Conservation (phyloP, 1,284 basidiomycete species). For the Trichosporon sp. region DNA sequence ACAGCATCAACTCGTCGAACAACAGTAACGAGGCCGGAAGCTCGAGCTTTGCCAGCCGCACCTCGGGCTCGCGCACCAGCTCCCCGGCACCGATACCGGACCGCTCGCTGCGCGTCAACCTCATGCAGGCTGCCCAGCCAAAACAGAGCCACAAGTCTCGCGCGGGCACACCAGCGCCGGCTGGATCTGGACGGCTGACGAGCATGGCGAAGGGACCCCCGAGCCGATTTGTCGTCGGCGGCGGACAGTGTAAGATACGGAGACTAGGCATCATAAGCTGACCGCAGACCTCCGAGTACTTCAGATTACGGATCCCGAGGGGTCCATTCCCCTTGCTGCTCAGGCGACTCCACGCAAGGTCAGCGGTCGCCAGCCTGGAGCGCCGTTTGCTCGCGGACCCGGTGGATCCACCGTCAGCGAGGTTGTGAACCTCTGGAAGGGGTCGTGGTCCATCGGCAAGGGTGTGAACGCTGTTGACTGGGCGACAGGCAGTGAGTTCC, state of each 20-base stretch:
- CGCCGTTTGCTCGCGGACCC: slow-evolving; percentile 41
- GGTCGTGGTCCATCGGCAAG: slow-evolving; percentile 48
- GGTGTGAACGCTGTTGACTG: slow-evolving; percentile 69
- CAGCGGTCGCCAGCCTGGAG: slow-evolving; percentile 15
- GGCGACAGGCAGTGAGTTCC: slow-evolving; percentile 71
- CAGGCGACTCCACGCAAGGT: neutral
- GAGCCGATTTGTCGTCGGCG: slow-evolving; percentile 51
- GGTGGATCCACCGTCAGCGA: slow-evolving; percentile 51
- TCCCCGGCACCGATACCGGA: slow-evolving; percentile 35
- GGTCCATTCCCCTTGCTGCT: slow-evolving; percentile 12
- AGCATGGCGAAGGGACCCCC: slow-evolving; percentile 52
- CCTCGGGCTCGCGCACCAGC: slow-evolving; percentile 7
- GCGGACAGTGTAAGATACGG: slow-evolving; percentile 50
- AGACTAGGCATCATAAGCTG: slow-evolving; percentile 18
- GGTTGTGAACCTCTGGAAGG: slow-evolving; percentile 54
- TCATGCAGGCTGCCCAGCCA: slow-evolving; percentile 32
- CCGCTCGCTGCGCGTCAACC: slow-evolving; percentile 41
- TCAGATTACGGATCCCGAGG: slow-evolving; percentile 38
- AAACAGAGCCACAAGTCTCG: slow-evolving; percentile 21
- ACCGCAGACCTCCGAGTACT: slow-evolving; percentile 49
- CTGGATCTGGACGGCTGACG: slow-evolving; percentile 40
- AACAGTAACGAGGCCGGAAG: neutral
- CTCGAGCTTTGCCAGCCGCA: neutral
- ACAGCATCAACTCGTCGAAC: neutral
- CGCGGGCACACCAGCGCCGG: slow-evolving; percentile 32